A percentile compares a stretch with the other conserved stretches of the same genome.
Evolutionary conservation across 495 filamentous ascomycete genomes (phyloP).

Genomic region (Hyaloscypha hepaticicola): DNA sequence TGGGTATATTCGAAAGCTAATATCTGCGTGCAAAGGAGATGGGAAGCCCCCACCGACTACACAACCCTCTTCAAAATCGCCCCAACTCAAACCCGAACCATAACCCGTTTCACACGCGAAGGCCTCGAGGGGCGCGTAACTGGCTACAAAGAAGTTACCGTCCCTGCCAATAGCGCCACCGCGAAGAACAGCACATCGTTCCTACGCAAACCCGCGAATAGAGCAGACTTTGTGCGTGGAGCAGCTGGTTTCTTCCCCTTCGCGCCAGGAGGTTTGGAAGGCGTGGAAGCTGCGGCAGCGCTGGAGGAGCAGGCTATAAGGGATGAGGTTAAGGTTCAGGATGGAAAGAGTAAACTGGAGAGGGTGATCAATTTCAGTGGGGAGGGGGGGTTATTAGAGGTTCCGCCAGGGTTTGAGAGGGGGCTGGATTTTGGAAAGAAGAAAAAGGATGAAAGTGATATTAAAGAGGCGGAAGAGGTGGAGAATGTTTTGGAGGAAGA

Average conservation of each 20-base stretch:
- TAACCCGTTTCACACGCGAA: slow-evolving; percentile 88
- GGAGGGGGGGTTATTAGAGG: slow-evolving; percentile 75
- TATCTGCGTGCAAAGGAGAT: slow-evolving; percentile 52
- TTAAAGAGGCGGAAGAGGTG: slow-evolving; percentile 65
- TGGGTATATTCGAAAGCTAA: neutral
- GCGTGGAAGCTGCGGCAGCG: slow-evolving; percentile 76
- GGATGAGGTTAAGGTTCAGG: slow-evolving; percentile 35
- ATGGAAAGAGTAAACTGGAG: slow-evolving; percentile 58
- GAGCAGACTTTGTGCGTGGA: slow-evolving; percentile 92
- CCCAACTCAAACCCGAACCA: slow-evolving; percentile 87
- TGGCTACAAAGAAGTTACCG: slow-evolving; percentile 91
- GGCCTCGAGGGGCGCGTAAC: slow-evolving; percentile 92
- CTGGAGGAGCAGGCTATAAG: slow-evolving; percentile 63
- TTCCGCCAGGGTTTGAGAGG: slow-evolving; percentile 78
- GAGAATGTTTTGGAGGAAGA: slow-evolving; percentile 73
- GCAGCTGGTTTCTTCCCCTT: slow-evolving; percentile 96
- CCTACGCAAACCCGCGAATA: slow-evolving; percentile 78
- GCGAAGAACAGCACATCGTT: slow-evolving; percentile 97
- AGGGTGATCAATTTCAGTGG: slow-evolving; percentile 77
- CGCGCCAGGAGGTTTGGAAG: slow-evolving; percentile 86
- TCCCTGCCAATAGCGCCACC: slow-evolving; percentile 84
- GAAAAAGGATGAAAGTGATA: slow-evolving; percentile 54
- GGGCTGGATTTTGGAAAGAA: slow-evolving; percentile 70
- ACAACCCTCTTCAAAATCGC: slow-evolving; percentile 80
- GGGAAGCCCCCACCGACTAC: slow-evolving; percentile 76